These are phyloP conservation scores for Phellopilus nigrolimitatus DNA, from an alignment of 1,284 basidiomycete species.

Conservation along the genomic window DNA sequence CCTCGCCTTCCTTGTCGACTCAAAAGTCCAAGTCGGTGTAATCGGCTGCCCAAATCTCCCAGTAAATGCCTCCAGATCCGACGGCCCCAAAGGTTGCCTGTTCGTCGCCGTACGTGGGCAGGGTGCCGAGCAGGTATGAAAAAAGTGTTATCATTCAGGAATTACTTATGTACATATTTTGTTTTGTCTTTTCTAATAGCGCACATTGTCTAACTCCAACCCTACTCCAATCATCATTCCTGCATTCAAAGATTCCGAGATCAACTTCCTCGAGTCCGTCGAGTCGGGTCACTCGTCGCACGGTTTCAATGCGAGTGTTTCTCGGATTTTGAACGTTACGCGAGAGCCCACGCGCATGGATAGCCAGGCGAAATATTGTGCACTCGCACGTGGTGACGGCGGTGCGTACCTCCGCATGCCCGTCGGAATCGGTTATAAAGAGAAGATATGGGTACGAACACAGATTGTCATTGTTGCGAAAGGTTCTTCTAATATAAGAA, in stretches of 20 bases:
- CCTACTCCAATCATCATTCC: slow-evolving; percentile 48
- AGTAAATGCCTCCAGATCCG: slow-evolving; percentile 50
- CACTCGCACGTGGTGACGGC: slow-evolving; percentile 84
- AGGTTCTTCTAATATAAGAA: slow-evolving; percentile 4
- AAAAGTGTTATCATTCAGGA: not conserved
- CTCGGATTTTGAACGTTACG: slow-evolving; percentile 65
- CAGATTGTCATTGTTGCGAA: slow-evolving; percentile 8
- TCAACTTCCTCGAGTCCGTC: slow-evolving; percentile 87
- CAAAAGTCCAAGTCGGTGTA: slow-evolving; percentile 81
- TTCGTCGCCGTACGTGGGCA: slow-evolving; percentile 83
- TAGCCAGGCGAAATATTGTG: slow-evolving; percentile 94
- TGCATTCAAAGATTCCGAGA: slow-evolving; percentile 37
- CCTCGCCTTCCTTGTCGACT: slow-evolving; percentile 84
- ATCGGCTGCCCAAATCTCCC: slow-evolving; percentile 96
- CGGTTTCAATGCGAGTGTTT: slow-evolving; percentile 74
- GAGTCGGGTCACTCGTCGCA: slow-evolving; percentile 93
- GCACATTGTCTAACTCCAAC: slow-evolving; percentile 36
- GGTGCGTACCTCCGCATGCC: slow-evolving; percentile 91
- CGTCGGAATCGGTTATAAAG: slow-evolving; percentile 73
- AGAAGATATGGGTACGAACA: slow-evolving; percentile 82
- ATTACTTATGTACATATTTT: slow-evolving; percentile 3
- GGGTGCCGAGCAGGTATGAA: slow-evolving; percentile 69
- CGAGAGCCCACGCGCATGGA: slow-evolving; percentile 84
- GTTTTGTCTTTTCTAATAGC: slow-evolving; percentile 23
- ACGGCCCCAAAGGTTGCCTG: slow-evolving; percentile 68